Percentiles rank a stretch among this genome's conserved stretches.
Evolutionary conservation across 345 rosid species (phyloP).

Genomic region (Eutrema heterophyllum): DNA sequence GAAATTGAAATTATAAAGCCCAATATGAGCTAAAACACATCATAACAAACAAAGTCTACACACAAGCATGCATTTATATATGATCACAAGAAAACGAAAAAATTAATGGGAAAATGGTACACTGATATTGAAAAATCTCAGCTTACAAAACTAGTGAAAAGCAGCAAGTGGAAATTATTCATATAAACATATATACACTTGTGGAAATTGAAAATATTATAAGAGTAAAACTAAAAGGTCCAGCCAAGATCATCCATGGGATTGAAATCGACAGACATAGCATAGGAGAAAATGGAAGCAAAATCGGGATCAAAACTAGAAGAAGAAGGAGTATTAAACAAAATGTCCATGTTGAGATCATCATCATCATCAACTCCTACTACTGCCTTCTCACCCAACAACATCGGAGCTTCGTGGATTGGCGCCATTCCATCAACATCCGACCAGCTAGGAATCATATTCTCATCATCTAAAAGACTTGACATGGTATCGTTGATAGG

Average conservation of each 20-base stretch:
- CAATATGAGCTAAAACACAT: background rate
- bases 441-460: conserved; percentile 24
- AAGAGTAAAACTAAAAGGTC: conserved; percentile 26
- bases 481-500: conserved; percentile 17
- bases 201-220: background rate
- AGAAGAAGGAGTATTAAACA: conserved; percentile 25
- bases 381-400: conserved; percentile 11
- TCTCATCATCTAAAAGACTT: conserved; percentile 21
- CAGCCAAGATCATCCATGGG: conserved; percentile 37
- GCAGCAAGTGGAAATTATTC: conserved; percentile 8
- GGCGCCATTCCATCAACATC: conserved; percentile 16
- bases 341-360: conserved; percentile 30
- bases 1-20: background rate
- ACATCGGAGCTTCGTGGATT: conserved; percentile 21
- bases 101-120: background rate
- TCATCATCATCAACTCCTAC: conserved; percentile 8
- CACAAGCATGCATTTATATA: background rate
- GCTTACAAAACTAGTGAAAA: conserved; percentile 6
- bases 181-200: conserved; percentile 21
- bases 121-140: conserved; percentile 3
- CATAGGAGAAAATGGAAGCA: conserved; percentile 29
- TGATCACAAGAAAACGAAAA: background rate
- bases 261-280: conserved; percentile 30
- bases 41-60: background rate
- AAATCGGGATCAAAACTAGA: conserved; percentile 33